These are phyloP conservation scores for Vigna reflexopilosa DNA, from an alignment of 306 rosid species.

Conservation along the genomic window DNA sequence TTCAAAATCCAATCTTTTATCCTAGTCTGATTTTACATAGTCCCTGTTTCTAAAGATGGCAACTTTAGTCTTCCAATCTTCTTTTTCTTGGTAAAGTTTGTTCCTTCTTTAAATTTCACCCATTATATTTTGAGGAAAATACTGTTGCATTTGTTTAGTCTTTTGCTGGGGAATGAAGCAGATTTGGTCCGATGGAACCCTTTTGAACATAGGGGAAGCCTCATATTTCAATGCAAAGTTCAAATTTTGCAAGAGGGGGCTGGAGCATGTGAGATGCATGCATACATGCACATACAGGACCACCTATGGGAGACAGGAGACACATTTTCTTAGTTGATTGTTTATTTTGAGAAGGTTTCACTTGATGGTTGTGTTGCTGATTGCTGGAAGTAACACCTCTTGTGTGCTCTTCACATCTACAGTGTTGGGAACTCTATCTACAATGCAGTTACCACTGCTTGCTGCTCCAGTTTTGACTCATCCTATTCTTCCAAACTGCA, in stretches of 20 bases:
- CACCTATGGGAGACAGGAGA: slow-evolving; percentile 6
- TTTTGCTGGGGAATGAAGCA: slow-evolving; percentile 65
- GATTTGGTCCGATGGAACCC: slow-evolving; percentile 60
- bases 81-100: too few relatives aligned
- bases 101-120: too few relatives aligned
- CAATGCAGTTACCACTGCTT: neutral
- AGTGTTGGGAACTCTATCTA: slow-evolving; percentile 13
- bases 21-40: too few relatives aligned
- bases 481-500: neutral
- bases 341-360: neutral
- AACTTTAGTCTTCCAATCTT: neutral
- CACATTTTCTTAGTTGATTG: neutral
- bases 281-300: neutral
- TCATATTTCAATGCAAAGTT: slow-evolving; percentile 2
- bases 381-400: slow-evolving; percentile 47
- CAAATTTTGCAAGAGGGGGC: slow-evolving; percentile 16
- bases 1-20: too few relatives aligned
- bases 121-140: too few relatives aligned
- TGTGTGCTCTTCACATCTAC: slow-evolving; percentile 45
- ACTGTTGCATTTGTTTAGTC: slow-evolving; percentile 34
- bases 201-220: slow-evolving; percentile 13
- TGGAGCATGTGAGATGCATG: neutral
- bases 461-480: slow-evolving; percentile 38
- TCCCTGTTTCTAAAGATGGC: neutral
- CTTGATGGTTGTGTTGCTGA: slow-evolving; percentile 37